These are phyloP conservation scores for Sporothrix protearum DNA, from an alignment of 2,329 filamentous ascomycete species.

Conservation along the genomic window DNA sequence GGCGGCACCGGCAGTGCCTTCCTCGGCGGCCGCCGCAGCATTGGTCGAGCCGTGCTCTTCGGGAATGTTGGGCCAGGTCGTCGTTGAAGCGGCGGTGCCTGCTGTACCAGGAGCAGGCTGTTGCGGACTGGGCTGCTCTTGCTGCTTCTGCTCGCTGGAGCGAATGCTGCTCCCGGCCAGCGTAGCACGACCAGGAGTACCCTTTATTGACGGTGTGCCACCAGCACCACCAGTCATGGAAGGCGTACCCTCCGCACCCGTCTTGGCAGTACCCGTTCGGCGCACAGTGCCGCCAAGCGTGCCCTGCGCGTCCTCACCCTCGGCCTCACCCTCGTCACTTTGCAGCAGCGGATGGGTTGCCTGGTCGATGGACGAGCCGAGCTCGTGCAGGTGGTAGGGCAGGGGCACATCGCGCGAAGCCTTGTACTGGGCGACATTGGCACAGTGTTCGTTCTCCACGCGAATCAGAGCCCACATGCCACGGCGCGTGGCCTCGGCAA, in stretches of 20 bases:
- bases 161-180: background rate
- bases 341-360: conserved; percentile 21
- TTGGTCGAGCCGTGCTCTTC: conserved; percentile 6
- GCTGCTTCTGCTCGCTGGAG: background rate
- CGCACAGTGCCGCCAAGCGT: background rate
- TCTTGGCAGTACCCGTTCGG: background rate
- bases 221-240: background rate
- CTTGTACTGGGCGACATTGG: conserved; percentile 85
- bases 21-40: conserved; percentile 5
- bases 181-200: background rate
- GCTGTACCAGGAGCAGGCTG: background rate
- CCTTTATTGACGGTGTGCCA: background rate
- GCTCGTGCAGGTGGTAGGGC: conserved; percentile 63
- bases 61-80: background rate
- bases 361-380: conserved; percentile 16
- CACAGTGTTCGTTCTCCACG: conserved; percentile 96
- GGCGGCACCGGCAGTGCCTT: conserved; percentile 8
- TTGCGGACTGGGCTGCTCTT: background rate
- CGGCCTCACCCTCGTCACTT: background rate
- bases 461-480: conserved; percentile 91
- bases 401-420: conserved; percentile 83
- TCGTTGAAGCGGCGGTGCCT: background rate
- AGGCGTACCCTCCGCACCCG: conserved; percentile 27
- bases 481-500: conserved; percentile 77
- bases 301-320: background rate